Conservation (phyloP, 768 basidiomycete species). For the Lentinus brumalis region DNA sequence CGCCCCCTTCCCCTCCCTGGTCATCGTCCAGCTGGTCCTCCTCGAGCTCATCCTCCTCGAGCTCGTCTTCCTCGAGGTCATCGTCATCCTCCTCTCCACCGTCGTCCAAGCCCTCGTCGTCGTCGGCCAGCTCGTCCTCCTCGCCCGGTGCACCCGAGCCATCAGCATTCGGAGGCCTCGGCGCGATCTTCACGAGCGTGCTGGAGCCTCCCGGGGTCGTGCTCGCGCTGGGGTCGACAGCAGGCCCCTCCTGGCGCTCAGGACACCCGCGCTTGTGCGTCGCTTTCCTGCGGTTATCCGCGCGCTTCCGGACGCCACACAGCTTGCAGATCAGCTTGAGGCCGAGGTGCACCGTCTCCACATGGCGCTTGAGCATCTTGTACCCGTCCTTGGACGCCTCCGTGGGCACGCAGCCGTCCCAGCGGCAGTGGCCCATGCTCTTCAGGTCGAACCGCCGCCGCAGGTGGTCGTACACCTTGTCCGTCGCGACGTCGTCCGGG, state of each 20-base stretch:
- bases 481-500: constrained; percentile 1
- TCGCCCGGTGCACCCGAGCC: background rate
- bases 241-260: background rate
- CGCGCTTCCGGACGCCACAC: background rate
- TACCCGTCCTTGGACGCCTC: background rate
- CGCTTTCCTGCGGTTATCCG: constrained; percentile 4
- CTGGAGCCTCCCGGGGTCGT: background rate
- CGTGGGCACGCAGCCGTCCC: constrained; percentile 5
- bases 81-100: constrained; percentile 6
- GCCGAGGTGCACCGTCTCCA: constrained; percentile 9
- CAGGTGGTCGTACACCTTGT: constrained; percentile 3
- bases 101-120: background rate
- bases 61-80: constrained; percentile 2
- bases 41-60: background rate
- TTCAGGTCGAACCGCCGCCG: constrained; percentile 1
- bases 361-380: constrained; percentile 11
- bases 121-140: background rate
- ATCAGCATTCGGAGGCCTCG: background rate
- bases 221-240: background rate
- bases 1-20: background rate
- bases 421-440: background rate
- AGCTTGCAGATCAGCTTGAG: background rate
- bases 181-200: background rate
- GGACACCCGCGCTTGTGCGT: constrained; percentile 2
- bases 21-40: background rate